These are phyloP conservation scores for Rubus idaeus DNA, from an alignment of 306 rosid genomes.

Conservation along the genomic window DNA sequence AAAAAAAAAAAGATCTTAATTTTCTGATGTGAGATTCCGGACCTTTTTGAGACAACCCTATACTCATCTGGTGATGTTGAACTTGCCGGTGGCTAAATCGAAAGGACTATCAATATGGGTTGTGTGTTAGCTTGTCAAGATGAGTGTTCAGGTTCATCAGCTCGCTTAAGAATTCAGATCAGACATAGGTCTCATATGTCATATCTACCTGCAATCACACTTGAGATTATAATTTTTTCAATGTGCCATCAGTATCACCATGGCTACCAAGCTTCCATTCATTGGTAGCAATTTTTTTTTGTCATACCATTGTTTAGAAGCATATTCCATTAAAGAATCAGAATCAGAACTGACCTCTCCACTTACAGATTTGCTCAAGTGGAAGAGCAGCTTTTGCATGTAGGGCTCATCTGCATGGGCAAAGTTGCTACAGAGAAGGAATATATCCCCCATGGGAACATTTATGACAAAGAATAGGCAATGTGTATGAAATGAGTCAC, in stretches of 20 bases:
- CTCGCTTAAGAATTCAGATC: too few relatives aligned
- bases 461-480: neutral
- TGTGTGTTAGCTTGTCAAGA: neutral
- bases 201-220: neutral
- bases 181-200: too few relatives aligned
- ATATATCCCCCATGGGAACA: neutral
- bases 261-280: neutral
- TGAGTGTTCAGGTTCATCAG: too few relatives aligned
- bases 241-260: neutral
- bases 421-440: conserved; percentile 8
- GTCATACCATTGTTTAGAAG: neutral
- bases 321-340: conserved; percentile 5
- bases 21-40: too few relatives aligned
- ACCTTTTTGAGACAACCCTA: neutral
- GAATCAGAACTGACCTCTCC: neutral
- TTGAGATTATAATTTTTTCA: neutral
- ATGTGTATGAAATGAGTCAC: neutral
- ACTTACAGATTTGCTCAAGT: neutral
- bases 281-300: neutral
- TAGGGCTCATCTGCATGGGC: conserved; percentile 4
- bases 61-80: neutral
- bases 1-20: too few relatives aligned
- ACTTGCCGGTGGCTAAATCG: neutral
- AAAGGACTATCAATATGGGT: neutral
- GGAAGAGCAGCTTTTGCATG: conserved; percentile 7